phyloP scores from a whole-genome alignment of 345 rosid genomes.

The Brassica carinata region DNA sequence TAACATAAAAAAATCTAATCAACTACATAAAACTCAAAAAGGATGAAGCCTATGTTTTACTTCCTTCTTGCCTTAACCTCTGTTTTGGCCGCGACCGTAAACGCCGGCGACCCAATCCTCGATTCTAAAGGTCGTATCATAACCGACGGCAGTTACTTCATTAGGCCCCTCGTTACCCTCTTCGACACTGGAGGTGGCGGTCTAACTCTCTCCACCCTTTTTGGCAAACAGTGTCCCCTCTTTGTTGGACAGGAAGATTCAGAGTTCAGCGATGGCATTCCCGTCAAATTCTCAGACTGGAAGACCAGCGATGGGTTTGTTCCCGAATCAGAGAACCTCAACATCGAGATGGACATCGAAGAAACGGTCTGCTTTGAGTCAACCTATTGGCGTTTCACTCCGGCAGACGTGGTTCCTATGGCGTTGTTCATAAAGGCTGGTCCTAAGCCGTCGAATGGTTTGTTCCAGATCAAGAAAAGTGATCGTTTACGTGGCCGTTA shows the following conservation, averaged over 20 bases:
- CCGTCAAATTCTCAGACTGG: background rate
- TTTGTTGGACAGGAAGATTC: background rate
- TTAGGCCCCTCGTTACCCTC: background rate
- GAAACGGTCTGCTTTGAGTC: no score
- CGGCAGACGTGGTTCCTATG: no score
- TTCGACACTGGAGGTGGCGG: conserved; percentile 5
- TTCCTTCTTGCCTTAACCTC: conserved; percentile 1
- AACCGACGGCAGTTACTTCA: background rate
- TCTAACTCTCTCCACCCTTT: background rate
- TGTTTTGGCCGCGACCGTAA: background rate
- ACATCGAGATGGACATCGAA: background rate
- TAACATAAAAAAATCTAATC: background rate
- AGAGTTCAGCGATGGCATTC: background rate
- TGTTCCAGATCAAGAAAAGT: conserved; percentile 56
- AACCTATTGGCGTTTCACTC: background rate
- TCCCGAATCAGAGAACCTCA: background rate
- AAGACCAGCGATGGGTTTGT: background rate
- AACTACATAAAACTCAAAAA: background rate
- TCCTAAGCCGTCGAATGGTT: conserved; percentile 32
- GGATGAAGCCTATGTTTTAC: conserved; percentile 17
- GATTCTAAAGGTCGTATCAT: background rate
- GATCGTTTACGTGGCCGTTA: conserved; percentile 30
- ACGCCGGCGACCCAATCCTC: background rate
- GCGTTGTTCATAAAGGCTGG: no score
- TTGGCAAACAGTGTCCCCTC: background rate